Conservation (phyloP, 768 basidiomycete genomes). For the Pholiota conissans region DNA sequence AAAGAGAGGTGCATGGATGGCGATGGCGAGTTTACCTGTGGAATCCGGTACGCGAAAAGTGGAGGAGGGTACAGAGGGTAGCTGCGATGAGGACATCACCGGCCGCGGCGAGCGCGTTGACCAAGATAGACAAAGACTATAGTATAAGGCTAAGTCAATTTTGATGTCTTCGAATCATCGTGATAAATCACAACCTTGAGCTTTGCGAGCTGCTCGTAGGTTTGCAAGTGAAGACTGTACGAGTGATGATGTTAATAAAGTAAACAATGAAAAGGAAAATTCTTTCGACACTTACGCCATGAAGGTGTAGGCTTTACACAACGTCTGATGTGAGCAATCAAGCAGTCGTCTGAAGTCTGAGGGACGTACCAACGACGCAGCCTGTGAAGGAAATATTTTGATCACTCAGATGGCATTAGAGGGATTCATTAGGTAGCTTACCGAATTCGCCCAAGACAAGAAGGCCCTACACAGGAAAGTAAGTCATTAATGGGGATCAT, state of each 20-base stretch:
- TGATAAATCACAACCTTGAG: conserved; percentile 29
- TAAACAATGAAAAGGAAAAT: background rate
- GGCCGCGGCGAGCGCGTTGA: conserved; percentile 42
- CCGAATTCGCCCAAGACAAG: conserved; percentile 28
- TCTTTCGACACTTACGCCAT: conserved; percentile 31
- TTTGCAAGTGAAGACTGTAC: conserved; percentile 32
- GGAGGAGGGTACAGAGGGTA: conserved; percentile 37
- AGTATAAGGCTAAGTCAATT: conserved; percentile 8
- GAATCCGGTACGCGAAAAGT: conserved; percentile 45
- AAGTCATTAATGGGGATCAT: background rate
- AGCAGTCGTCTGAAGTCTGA: background rate
- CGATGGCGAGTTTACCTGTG: conserved; percentile 27
- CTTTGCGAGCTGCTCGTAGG: conserved; percentile 30
- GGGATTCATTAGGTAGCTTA: no score
- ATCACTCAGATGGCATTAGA: background rate
- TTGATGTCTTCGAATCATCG: no score
- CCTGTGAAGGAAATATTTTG: conserved; percentile 7
- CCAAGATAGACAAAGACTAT: conserved; percentile 38
- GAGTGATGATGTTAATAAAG: background rate
- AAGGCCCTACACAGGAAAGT: conserved; percentile 8
- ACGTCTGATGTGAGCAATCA: background rate
- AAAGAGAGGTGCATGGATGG: background rate
- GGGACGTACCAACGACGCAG: conserved; percentile 21
- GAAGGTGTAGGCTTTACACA: conserved; percentile 30
- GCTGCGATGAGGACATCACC: conserved; percentile 46